Evolutionary conservation across 2,329 filamentous ascomycete genomes (phyloP).

Genomic region (Exophiala oligosperma): DNA sequence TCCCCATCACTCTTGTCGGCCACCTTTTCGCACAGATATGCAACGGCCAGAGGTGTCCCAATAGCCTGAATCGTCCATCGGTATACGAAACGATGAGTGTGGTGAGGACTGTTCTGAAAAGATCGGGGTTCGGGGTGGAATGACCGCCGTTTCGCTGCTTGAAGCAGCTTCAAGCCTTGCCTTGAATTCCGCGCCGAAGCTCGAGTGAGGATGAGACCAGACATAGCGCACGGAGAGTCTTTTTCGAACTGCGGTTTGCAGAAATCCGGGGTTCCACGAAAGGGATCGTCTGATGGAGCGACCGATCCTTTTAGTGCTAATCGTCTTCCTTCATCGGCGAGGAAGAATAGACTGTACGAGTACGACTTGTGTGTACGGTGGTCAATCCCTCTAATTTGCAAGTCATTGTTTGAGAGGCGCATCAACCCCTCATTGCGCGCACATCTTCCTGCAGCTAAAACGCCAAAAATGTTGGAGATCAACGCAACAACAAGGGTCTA

Average conservation of each 20-base stretch:
- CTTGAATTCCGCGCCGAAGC: background rate
- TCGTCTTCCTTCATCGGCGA: too few relatives aligned
- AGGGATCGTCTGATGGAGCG: too few relatives aligned
- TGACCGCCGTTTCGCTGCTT: background rate
- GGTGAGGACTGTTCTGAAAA: constrained; percentile 15
- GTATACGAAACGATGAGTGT: constrained; percentile 20
- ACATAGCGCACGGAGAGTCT: background rate
- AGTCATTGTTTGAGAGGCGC: too few relatives aligned
- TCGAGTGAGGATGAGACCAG: background rate
- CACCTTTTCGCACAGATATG: constrained; percentile 20
- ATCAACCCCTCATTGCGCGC: too few relatives aligned
- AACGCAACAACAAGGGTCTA: too few relatives aligned
- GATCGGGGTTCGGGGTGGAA: constrained; percentile 21
- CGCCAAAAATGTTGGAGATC: too few relatives aligned
- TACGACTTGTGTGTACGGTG: too few relatives aligned
- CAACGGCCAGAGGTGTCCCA: constrained; percentile 17
- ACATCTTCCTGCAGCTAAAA: too few relatives aligned
- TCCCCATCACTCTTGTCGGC: constrained; percentile 12
- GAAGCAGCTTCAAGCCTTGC: background rate
- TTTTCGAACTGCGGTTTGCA: background rate
- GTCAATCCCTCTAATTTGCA: too few relatives aligned
- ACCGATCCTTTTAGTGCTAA: too few relatives aligned
- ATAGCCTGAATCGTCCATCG: constrained; percentile 22
- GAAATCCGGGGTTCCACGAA: too few relatives aligned
- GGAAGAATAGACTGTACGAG: too few relatives aligned